Base-by-base conservation (phyloP, 2,329 filamentous ascomycete genomes). In the Dactylonectria estremocensis region DNA sequence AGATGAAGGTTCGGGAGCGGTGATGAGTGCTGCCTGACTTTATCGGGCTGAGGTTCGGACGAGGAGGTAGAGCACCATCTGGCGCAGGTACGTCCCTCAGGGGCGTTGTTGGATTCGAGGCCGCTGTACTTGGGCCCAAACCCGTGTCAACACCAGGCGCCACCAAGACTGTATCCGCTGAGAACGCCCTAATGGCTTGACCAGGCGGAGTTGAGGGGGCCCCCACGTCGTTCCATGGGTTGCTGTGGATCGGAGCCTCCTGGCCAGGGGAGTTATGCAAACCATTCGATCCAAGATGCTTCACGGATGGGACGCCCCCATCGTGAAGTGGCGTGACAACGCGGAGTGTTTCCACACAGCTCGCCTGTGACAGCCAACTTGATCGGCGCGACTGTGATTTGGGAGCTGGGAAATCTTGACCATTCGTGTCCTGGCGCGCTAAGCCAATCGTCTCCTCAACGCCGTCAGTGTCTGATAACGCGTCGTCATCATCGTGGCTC, bases 361-460 rank as follows among this genome's bases (percentile, higher is more conserved):
- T 86, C 54, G 82, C 78, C 31, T 83, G 82, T 2, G 86, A 88
- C 13, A 83, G 77, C 48, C 78, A 80, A 64, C 86, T 88, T 20
- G 87, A 87, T 57, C 86, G 82, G 20, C 85, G 83, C 6, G 87
- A 87, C 46, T 71, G 74, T 7, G 76, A 62, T 45, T 71, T 75
- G 3, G 77, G 76, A 20, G 73, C 72, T 52, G 70, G 64, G 9
- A 69, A 52, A 8, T 71, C 72, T 16, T 70, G 74, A 20, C 61
- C 59, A 40, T 72, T 74, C 10, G 72, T 75, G 35, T 82, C 80
- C 76, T 92, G 90, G 48, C 88, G 80, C 1, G 81, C 78, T 20
- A 91, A 85, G 43, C 88, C 87, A 57, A 92, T 91, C 13, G 88
- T 90, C 72, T 91, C 91, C 70, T 92, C 89, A 16, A 89, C 84